Conservation (phyloP, 2,329 filamentous ascomycete genomes). For the Sporothrix humicola region DNA sequence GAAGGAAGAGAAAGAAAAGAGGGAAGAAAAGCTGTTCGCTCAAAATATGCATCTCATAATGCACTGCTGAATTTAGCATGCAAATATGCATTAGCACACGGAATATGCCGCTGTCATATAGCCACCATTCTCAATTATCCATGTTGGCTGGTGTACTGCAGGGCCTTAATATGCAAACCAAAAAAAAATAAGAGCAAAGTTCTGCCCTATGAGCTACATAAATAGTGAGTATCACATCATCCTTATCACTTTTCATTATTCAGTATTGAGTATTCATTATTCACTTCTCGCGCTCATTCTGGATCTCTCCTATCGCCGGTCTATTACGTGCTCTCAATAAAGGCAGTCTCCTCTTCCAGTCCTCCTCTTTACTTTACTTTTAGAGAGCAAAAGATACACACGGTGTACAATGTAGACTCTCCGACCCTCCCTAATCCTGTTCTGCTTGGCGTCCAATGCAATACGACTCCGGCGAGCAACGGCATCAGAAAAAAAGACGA, state of each 20-base stretch:
- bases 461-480: background rate
- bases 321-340: constrained; percentile 1
- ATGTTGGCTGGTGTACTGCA: no score
- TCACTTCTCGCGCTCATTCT: constrained; percentile 1
- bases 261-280: background rate
- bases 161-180: no score
- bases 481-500: no score
- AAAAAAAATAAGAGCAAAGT: no score
- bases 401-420: no score
- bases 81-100: background rate
- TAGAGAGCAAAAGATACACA: no score
- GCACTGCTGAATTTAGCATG: background rate
- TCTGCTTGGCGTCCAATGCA: constrained; percentile 16
- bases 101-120: background rate
- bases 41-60: background rate
- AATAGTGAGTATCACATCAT: no score
- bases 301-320: background rate
- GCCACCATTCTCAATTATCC: background rate
- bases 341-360: background rate
- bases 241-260: constrained; percentile 12
- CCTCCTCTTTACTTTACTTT: background rate
- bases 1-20: background rate
- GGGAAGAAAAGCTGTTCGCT: no score
- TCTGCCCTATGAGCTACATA: no score
- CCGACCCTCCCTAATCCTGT: background rate